phyloP scores from a whole-genome alignment of 2,329 filamentous ascomycete species.

The Aureobasidium vineae region DNA sequence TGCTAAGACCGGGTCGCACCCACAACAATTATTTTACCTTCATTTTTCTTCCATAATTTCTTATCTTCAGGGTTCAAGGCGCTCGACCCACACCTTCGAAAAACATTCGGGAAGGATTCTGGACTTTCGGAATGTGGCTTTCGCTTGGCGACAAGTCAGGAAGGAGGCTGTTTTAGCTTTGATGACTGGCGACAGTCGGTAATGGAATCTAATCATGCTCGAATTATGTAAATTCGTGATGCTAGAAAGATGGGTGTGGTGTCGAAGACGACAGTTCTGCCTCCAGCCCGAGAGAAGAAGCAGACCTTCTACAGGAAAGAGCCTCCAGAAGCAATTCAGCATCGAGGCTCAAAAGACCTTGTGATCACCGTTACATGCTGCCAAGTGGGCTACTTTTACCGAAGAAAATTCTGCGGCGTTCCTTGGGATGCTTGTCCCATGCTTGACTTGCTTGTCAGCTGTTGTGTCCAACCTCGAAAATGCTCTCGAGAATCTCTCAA shows the following conservation, averaged over 20 bases:
- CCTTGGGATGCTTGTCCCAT: conserved; percentile 17
- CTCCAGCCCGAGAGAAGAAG: not conserved
- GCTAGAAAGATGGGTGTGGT: not conserved
- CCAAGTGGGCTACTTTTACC: conserved; percentile 1
- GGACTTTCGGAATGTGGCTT: not conserved
- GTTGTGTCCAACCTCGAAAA: not conserved
- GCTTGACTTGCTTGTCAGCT: conserved; percentile 14
- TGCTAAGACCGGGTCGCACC: not conserved
- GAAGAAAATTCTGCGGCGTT: not conserved
- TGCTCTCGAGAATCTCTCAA: not conserved
- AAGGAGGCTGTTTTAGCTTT: not conserved
- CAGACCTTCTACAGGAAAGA: not conserved
- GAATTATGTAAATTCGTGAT: not conserved
- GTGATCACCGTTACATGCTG: conserved; percentile 8
- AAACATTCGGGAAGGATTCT: conserved; percentile 17
- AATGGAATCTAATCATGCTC: not conserved
- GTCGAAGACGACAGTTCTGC: not conserved
- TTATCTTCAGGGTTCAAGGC: not conserved
- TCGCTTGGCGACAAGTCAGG: conserved; percentile 11
- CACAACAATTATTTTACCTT: not conserved
- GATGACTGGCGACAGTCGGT: not conserved
- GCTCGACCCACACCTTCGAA: not conserved
- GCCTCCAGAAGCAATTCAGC: not conserved
- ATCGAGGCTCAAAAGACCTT: conserved; percentile 1
- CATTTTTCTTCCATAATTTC: too few relatives aligned